phyloP scores from a whole-genome alignment of 257 asterid species.

The Orobanche coerulescens region DNA sequence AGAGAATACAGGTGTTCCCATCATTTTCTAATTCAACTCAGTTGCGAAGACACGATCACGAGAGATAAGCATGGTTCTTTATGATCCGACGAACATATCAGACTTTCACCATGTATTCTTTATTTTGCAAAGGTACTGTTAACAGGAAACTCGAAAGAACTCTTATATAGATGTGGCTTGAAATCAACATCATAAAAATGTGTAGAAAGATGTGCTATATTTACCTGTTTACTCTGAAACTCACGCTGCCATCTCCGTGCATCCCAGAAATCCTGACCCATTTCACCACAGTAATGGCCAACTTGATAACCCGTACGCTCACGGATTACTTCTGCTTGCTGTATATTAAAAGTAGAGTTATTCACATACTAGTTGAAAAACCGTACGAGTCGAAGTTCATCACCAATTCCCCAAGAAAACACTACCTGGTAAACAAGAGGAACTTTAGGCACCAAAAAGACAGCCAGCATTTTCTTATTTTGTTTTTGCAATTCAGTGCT shows the following conservation, averaged over 20 bases:
- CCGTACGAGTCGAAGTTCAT: background rate
- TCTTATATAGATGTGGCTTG: background rate
- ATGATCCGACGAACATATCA: conserved; percentile 8
- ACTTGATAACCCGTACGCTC: conserved; percentile 85
- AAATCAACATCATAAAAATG: conserved; percentile 11
- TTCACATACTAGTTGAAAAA: conserved; percentile 18
- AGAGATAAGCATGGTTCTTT: background rate
- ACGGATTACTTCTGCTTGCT: conserved; percentile 99
- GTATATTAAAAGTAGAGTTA: conserved; percentile 25
- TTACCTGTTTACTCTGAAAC: conserved; percentile 92
- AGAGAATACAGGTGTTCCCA: background rate
- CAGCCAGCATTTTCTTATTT: conserved; percentile 83
- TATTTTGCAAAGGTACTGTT: conserved; percentile 6
- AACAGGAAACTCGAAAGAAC: background rate
- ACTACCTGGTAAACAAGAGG: conserved; percentile 97
- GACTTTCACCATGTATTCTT: background rate
- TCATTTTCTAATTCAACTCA: too few species aligned
- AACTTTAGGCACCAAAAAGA: conserved; percentile 96
- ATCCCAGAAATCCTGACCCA: conserved; percentile 99
- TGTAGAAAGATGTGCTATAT: conserved; percentile 4
- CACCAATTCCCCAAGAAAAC: conserved; percentile 2
- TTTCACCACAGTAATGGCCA: conserved; percentile 99
- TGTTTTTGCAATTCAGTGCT: conserved; percentile 51
- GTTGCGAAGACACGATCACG: background rate
- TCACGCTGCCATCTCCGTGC: conserved; percentile 98